These are phyloP conservation scores for Fusarium sp. DNA, from an alignment of 2,329 filamentous ascomycete species.

Conservation along the genomic window DNA sequence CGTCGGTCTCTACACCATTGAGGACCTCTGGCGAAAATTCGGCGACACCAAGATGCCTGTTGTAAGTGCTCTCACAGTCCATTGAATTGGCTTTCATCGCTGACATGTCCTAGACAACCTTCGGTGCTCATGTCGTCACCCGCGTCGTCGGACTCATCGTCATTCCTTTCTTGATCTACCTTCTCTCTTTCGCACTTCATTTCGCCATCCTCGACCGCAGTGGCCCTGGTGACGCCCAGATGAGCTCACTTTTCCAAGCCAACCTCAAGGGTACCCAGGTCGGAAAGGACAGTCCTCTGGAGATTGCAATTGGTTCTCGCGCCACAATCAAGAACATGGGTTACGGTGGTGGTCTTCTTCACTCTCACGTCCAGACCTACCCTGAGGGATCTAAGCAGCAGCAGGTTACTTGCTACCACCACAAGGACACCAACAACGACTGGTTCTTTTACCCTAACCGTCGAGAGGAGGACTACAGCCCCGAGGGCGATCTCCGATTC, in stretches of 20 bases:
- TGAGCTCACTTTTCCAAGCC: slow-evolving; percentile 99
- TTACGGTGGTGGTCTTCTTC: slow-evolving; percentile 94
- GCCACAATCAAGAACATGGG: slow-evolving; percentile 99
- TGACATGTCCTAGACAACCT: slow-evolving; percentile 58
- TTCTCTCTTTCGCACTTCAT: slow-evolving; percentile 94
- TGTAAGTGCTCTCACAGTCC: slow-evolving; percentile 58
- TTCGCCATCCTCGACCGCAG: slow-evolving; percentile 94
- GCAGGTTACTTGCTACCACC: slow-evolving; percentile 98
- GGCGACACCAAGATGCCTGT: slow-evolving; percentile 92
- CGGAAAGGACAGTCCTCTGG: slow-evolving; percentile 92
- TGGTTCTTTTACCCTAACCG: slow-evolving; percentile 99
- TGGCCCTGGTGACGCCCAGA: slow-evolving; percentile 98
- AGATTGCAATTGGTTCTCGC: slow-evolving; percentile 88
- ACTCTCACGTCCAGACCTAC: slow-evolving; percentile 96
- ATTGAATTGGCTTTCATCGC: not conserved
- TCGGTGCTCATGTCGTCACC: slow-evolving; percentile 81
- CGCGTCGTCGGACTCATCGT: slow-evolving; percentile 89
- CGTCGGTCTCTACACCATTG: slow-evolving; percentile 93
- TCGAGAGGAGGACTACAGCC: slow-evolving; percentile 75
- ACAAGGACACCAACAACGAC: slow-evolving; percentile 99
- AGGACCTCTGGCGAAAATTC: slow-evolving; percentile 99
- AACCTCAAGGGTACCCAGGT: slow-evolving; percentile 95
- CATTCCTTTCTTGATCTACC: slow-evolving; percentile 89
- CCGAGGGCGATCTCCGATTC: slow-evolving; percentile 75
- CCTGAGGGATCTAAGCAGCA: slow-evolving; percentile 94